Evolutionary conservation across 176 grass and related monocot genomes (phyloP), one percentile per base, ranked within the genome.

Genomic region (Areca catechu): DNA sequence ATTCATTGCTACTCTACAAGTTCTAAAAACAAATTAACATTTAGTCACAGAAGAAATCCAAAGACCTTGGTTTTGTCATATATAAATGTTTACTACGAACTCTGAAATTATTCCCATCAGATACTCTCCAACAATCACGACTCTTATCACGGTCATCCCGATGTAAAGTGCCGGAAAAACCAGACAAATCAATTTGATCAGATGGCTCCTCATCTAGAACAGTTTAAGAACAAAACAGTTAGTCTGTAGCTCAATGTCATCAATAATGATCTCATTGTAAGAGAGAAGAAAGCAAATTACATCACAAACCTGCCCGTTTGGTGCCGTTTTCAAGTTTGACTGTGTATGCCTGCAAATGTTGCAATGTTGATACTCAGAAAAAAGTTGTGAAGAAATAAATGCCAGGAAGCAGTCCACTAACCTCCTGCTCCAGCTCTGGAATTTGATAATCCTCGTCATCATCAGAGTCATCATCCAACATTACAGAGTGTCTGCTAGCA

Each of bases 81-180:
- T 74, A 79, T 59, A 64, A 97, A 47, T 68, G 73, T 80, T 85
- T 90, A 72, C 92, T 90, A 70, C 92, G 80, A 55, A 97, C 92
- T 90, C 83, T 90, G 72, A 97, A 97, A 73, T 97, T 97, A 63
- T 90, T 97, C 49, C 77, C 92, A 22, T 97, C 83, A 29, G 86
- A 82, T 79, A 91, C 74, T 77, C 77, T 97, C 92, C 92, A 97
- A 65, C 92, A 97, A 82, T 91, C 81, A 74, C 92, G 86, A 50
- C 68, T 90, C 18, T 85, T 88, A 22, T 97, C 92, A 70, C 50
- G 76, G 51, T 97, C 86, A 77, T 97, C 86, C 56, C 50, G 76
- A 25, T 80, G 83, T 90, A 97, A 75, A 82, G 90, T 91, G 67
- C 92, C 86, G 79, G 77, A 84, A 85, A 97, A 97, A 15, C 72